Base-by-base conservation (phyloP, 805 yeast genomes). In the Yamadazyma paraphyllophila region DNA sequence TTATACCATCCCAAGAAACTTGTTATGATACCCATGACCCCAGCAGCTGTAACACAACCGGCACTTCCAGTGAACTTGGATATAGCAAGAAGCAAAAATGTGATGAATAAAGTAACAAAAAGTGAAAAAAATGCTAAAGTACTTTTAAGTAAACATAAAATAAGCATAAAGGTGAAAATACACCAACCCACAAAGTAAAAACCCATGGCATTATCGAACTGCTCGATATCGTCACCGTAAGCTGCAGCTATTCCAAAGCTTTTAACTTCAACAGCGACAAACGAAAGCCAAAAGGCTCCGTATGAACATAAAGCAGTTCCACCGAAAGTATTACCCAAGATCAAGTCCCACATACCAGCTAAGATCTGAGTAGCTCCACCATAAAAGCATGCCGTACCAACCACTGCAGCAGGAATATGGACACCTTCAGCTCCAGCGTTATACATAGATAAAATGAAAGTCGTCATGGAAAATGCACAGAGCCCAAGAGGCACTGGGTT, bases 231-330 rank as follows among this genome's bases (percentile, higher is more conserved):
- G 25, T 50, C 58, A 4, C 36, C 50, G 54, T 82, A 83, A 12
- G 89, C 82, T 3, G 62, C 66, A 24, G 62, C 63, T 46, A 84
- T 80, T 27, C 85, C 85, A 61, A 84, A 85, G 57, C 80, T 75
- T 11, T 74, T 74, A 33, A 83, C 67, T 50, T 76, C 62, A 37
- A 85, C 73, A 1, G 88, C 83, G 27, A 79, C 84, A 56, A 65
- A 85, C 16, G 83, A 65, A 55, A 83, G 58, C 90, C 90, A 84
- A 62, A 83, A 85, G 2, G 83, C 85, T 41, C 90, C 90, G 53
- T 71, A 82, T 3, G 83, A 77, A 38, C 77, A 59, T 44, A 83
- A 67, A 2, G 86, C 85, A 10, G 82, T 75, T 46, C 81, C 84
- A 66, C 83, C 88, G 65, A 83, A 83, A 15, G 85, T 78, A 63